These are phyloP conservation scores for Lipomyces yamanashiensis DNA, from an alignment of 805 yeast species.

Conservation along the genomic window DNA sequence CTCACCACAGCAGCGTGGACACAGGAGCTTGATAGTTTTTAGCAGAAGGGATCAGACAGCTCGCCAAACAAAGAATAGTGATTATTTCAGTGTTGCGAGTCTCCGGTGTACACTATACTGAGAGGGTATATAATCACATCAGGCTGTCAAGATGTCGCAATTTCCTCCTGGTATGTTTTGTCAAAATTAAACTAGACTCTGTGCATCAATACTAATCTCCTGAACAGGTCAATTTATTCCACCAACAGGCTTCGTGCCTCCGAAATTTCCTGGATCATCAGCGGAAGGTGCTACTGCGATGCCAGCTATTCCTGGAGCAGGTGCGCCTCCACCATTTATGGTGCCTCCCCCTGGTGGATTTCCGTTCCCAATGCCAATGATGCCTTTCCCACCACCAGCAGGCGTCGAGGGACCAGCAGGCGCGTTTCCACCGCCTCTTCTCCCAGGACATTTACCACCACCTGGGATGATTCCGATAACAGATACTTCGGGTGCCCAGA, in stretches of 20 bases:
- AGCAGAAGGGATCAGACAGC: no score
- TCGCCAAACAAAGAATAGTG: no score
- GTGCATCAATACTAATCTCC: not conserved
- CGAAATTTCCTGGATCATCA: conserved; percentile 11
- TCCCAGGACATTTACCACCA: not conserved
- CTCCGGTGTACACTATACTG: not conserved
- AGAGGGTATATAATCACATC: not conserved
- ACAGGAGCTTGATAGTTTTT: no score
- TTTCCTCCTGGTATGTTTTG: conserved; percentile 16
- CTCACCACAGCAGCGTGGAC: no score
- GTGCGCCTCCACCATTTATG: conserved; percentile 14
- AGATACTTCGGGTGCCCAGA: not conserved
- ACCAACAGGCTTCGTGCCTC: conserved; percentile 7
- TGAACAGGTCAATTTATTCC: conserved; percentile 4
- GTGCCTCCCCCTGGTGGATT: conserved; percentile 16
- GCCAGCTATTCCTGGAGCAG: conserved; percentile 16
- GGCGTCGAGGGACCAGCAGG: conserved; percentile 4
- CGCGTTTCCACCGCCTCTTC: conserved; percentile 15
- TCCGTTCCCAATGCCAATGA: conserved; percentile 18
- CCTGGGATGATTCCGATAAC: not conserved
- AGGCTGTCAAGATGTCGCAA: conserved; percentile 10
- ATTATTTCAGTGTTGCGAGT: not conserved
- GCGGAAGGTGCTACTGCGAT: not conserved
- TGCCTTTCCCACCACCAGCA: conserved; percentile 15
- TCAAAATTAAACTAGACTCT: not conserved